Percentiles rank a stretch among this genome's conserved stretches.
Evolutionary conservation across 2,329 filamentous ascomycete genomes (phyloP).

Genomic region (Clonostachys rosea): DNA sequence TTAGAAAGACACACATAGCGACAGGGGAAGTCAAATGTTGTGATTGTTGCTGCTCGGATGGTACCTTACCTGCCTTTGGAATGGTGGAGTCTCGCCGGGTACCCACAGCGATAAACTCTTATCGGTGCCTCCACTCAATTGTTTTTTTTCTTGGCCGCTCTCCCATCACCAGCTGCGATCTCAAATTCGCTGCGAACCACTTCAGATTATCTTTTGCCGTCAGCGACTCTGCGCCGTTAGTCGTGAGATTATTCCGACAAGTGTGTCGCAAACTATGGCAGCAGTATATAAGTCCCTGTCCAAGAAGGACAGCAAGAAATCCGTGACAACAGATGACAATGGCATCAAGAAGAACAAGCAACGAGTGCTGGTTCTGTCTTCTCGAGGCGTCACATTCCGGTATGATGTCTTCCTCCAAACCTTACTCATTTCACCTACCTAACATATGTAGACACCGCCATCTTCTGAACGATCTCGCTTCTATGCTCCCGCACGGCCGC

Average conservation of each 20-base stretch:
- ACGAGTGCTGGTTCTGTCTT: slow-evolving; percentile 85
- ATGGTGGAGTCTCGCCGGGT: background rate
- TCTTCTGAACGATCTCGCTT: slow-evolving; percentile 81
- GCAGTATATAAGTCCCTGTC: slow-evolving; percentile 72
- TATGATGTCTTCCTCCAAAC: slow-evolving; percentile 26
- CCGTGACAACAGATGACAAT: slow-evolving; percentile 40
- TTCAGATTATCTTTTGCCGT: background rate
- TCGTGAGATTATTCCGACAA: background rate
- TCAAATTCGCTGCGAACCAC: background rate
- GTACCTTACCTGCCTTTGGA: too few relatives aligned
- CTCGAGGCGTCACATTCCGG: slow-evolving; percentile 86
- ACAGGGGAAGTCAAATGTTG: too few relatives aligned
- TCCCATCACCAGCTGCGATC: background rate
- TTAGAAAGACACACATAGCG: too few relatives aligned
- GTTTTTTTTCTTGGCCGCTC: background rate
- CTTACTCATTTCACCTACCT: background rate
- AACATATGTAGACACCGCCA: slow-evolving; percentile 70
- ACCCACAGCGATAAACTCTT: slow-evolving; percentile 3
- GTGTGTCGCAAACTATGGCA: slow-evolving; percentile 48
- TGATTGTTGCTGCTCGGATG: too few relatives aligned
- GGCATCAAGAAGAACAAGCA: slow-evolving; percentile 61
- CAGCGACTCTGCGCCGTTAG: too few relatives aligned
- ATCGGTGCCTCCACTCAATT: slow-evolving; percentile 2
- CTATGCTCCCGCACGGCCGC: slow-evolving; percentile 84
- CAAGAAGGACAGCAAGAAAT: slow-evolving; percentile 47